Evolutionary conservation across 129 eudicot species (phyloP), one percentile per base, ranked within the genome.

Genomic region (Chrysanthemum seticuspe): DNA sequence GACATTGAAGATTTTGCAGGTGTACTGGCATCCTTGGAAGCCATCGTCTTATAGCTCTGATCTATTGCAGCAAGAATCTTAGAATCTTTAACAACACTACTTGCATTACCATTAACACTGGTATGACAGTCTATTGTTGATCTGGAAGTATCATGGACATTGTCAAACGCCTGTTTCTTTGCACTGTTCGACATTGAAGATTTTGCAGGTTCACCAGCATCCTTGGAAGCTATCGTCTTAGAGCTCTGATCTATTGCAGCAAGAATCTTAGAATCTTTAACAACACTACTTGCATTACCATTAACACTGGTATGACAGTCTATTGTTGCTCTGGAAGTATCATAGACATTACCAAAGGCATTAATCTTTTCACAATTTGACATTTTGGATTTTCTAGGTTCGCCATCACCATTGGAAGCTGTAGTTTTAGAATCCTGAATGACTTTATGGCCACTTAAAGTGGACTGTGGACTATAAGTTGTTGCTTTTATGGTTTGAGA

Each of bases 41-140:
- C 47, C 8, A 40, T 40, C 47, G 47, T 40, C 47, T 40, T 40
- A 40, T 1, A 40, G 9, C 47, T 40, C 10, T 40, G 47, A 7
- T 40, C 47, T 40, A 7, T 2, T 40, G 10, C 10, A 40, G 47
- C 47, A 40, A 8, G 47, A 40, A 40, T 40, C 47, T 40, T 40
- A 7, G 47, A 40, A 83, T 84, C 84, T 82, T 85, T 88, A 54
- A 83, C 85, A 52, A 70, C 79, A 62, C 93, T 80, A 49, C 56
- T 77, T 56, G 77, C 87, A 77, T 92, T 87, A 23, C 90, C 83
- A 5, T 65, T 78, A 54, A 83, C 90, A 69, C 85, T 81, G 29
- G 73, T 72, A 61, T 68, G 78, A 47, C 75, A 62, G 15, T 66
- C 45, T 65, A 60, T 61, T 15, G 81, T 61, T 58, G 81, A 81